Conservation (phyloP, 2,329 filamentous ascomycete genomes). For the Fusarium hainanense region DNA sequence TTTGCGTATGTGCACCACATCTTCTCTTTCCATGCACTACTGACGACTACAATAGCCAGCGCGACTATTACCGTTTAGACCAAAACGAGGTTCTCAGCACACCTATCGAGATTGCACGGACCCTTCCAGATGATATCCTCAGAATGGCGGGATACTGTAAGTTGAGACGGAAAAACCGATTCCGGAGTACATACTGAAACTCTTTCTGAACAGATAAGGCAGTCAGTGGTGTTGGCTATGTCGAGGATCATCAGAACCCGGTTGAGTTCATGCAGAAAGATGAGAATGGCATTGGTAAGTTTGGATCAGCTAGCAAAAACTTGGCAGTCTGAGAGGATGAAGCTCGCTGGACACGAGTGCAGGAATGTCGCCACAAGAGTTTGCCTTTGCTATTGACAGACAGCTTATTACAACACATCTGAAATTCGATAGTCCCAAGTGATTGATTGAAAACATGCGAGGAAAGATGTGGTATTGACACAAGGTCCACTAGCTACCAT, state of each 20-base stretch:
- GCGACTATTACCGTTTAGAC: neutral
- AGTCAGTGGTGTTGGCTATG: neutral
- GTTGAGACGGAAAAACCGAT: neutral
- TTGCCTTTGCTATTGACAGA: too few species aligned
- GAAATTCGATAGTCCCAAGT: too few species aligned
- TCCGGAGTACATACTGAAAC: neutral
- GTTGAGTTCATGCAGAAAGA: neutral
- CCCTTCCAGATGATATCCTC: neutral
- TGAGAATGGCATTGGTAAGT: neutral
- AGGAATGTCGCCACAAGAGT: too few species aligned
- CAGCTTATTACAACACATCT: too few species aligned
- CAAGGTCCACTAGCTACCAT: neutral
- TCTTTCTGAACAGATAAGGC: neutral
- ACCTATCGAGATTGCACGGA: neutral
- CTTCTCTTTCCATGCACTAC: too few species aligned
- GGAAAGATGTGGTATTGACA: too few species aligned
- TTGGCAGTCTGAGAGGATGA: neutral
- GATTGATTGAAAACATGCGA: too few species aligned
- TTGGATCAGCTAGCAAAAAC: neutral
- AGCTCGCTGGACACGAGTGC: too few species aligned
- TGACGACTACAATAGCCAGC: accelerated
- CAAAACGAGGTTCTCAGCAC: neutral
- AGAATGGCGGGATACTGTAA: neutral
- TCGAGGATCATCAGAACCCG: neutral
- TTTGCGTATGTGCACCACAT: too few species aligned